Base-by-base conservation (phyloP, 371 early-diverging fungal genomes). In the Lichtheimia corymbifera region DNA sequence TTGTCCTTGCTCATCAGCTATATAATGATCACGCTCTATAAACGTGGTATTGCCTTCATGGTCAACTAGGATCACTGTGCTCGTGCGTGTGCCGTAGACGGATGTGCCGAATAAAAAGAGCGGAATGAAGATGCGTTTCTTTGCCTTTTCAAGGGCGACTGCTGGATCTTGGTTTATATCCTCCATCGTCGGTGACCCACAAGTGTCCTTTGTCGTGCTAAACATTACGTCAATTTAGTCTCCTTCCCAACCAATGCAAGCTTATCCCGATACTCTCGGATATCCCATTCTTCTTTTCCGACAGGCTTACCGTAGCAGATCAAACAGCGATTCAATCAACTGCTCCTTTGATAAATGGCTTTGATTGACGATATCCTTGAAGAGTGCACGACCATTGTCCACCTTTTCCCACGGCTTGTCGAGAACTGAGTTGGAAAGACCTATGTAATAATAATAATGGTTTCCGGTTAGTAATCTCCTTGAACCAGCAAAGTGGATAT, bases 361-460 rank as follows among this genome's bases (percentile, higher is more conserved):
- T 5, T 61, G 13, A 11, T 71, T 58, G 22, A 85, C n/a, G 13
- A 77, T 57, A 5, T 57, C 54, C 42, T 61, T 64, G 57, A 87
- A 62, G 2, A 72, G 50, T 7, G 63, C 40, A 25, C 60, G 58
- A 0, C 85, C 87, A 7, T 67, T 18, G n/a, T 69, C 47, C 24
- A 85, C 83, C 66, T 85, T 80, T n/a, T 63, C 58, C 87, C 87
- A 87, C 9, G 84, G 83, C 3, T 65, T 60, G 1, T 50, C 49
- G 42, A 84, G 65, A 6, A 76, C 68, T 1, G 82, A 78, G 56
- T 83, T 84, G 27, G 83, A 83, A 27, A 84, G 70, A 11, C 84
- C 83, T 73, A 22, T 47, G 35, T 25, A 27, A 18, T 42, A 20
- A 18, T 42, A 20, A 24, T 40, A 2, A 24, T 40, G 35, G 35